These are phyloP conservation scores for Leptographium flavum DNA, from an alignment of 2,329 filamentous ascomycete genomes.

Conservation along the genomic window DNA sequence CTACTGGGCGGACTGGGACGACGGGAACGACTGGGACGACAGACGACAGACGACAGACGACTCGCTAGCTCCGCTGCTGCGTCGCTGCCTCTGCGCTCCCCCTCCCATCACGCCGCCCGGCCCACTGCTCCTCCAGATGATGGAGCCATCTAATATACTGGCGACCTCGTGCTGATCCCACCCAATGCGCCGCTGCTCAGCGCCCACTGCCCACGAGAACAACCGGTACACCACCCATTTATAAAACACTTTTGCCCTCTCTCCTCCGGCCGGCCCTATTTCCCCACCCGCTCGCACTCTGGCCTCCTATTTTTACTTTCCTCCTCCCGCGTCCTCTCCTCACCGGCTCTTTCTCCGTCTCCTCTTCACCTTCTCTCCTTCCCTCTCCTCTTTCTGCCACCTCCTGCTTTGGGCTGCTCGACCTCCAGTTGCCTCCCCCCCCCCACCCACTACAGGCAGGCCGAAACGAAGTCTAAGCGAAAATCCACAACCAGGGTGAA, in stretches of 20 bases:
- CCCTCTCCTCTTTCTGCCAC: neutral
- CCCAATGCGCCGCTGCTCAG: constrained; percentile 6
- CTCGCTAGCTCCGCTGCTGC: too few species aligned
- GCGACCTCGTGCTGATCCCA: constrained; percentile 8
- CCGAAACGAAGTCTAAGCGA: too few species aligned
- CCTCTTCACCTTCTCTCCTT: too few species aligned
- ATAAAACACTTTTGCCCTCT: constrained; percentile 1
- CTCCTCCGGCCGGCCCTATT: neutral
- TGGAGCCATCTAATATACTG: constrained; percentile 11
- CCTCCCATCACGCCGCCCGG: neutral
- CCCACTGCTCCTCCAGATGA: neutral
- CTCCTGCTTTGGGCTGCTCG: too few species aligned
- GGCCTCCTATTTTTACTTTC: neutral
- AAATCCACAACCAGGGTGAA: too few species aligned
- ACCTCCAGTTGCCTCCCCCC: too few species aligned
- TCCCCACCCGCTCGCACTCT: neutral
- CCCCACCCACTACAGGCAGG: too few species aligned
- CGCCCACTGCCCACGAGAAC: neutral
- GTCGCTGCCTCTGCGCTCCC: neutral
- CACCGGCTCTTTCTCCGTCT: too few species aligned
- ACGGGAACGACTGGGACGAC: too few species aligned
- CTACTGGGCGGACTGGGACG: too few species aligned
- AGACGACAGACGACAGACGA: too few species aligned
- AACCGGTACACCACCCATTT: too few species aligned
- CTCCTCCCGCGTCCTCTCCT: neutral